A percentile compares a stretch with the other conserved stretches of the same genome.
Evolutionary conservation across 495 filamentous ascomycete genomes (phyloP).

Genomic region (Daldinia childiae): DNA sequence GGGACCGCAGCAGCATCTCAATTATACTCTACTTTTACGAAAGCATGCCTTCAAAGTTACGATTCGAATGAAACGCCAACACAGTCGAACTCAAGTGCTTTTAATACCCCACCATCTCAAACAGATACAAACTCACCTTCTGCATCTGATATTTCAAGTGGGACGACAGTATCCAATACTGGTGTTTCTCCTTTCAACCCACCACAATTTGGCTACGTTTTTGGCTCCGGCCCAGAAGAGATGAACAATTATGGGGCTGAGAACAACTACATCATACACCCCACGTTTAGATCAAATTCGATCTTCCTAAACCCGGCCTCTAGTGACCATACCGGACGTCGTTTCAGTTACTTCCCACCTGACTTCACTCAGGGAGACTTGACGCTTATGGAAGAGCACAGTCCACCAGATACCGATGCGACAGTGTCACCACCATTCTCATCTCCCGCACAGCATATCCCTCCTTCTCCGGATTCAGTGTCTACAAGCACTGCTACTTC

Average conservation of each 20-base stretch:
- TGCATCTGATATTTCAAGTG: slow-evolving; percentile 47
- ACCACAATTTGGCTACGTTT: slow-evolving; percentile 63
- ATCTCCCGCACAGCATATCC: slow-evolving; percentile 38
- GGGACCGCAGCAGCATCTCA: slow-evolving; percentile 83
- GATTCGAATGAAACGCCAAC: slow-evolving; percentile 63
- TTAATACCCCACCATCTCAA: slow-evolving; percentile 68
- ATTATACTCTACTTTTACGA: slow-evolving; percentile 81
- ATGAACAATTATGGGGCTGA: slow-evolving; percentile 51
- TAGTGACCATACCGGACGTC: slow-evolving; percentile 54
- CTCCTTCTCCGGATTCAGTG: slow-evolving; percentile 41
- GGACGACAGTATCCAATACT: slow-evolving; percentile 32
- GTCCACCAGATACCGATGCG: slow-evolving; percentile 43
- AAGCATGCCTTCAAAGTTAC: slow-evolving; percentile 84
- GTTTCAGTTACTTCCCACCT: slow-evolving; percentile 65
- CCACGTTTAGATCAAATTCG: slow-evolving; percentile 63
- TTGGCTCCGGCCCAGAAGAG: slow-evolving; percentile 55
- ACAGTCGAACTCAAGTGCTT: slow-evolving; percentile 66
- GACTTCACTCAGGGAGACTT: slow-evolving; percentile 53
- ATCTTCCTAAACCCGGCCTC: slow-evolving; percentile 63
- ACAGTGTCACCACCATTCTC: slow-evolving; percentile 42
- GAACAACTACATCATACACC: slow-evolving; percentile 49
- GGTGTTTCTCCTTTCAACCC: slow-evolving; percentile 50
- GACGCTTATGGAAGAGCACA: slow-evolving; percentile 33
- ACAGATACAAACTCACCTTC: slow-evolving; percentile 56
- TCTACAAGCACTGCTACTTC: slow-evolving; percentile 24